Conservation (phyloP, 257 asterid genomes). For the Salvia splendens region DNA sequence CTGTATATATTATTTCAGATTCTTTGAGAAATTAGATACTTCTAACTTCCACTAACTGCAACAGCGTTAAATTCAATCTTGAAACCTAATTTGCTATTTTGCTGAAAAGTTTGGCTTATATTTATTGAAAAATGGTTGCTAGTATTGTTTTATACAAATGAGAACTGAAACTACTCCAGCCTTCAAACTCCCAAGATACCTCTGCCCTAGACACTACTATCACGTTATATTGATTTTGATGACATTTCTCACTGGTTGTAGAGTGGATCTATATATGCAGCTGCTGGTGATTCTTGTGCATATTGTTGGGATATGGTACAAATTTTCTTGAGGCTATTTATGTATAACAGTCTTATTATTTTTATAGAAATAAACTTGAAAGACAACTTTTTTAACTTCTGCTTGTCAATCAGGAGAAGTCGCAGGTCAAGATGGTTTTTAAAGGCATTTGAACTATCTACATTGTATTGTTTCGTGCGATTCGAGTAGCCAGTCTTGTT, state of each 20-base stretch:
- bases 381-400: constrained; percentile 25
- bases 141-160: constrained; percentile 14
- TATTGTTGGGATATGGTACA: constrained; percentile 99
- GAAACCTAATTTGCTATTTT: constrained; percentile 1
- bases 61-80: constrained; percentile 12
- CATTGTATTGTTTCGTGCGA: constrained; percentile 71
- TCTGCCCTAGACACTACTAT: not conserved
- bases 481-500: constrained; percentile 68
- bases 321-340: constrained; percentile 35
- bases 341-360: not conserved
- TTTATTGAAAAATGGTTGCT: constrained; percentile 10
- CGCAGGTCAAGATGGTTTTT: constrained; percentile 69
- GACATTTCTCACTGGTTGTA: constrained; percentile 36
- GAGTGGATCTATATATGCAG: constrained; percentile 84
- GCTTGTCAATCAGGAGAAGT: constrained; percentile 57
- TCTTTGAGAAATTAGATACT: constrained; percentile 21
- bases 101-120: constrained; percentile 10
- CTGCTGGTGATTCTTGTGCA: constrained; percentile 93
- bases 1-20: constrained; percentile 2
- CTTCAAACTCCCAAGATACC: constrained; percentile 17
- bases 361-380: not conserved
- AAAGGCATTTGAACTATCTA: constrained; percentile 85
- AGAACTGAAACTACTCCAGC: constrained; percentile 10
- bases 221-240: constrained; percentile 18
- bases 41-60: constrained; percentile 18